These are phyloP conservation scores for Hanseniaspora taiwanica DNA, from an alignment of 805 yeast species.

Conservation along the genomic window DNA sequence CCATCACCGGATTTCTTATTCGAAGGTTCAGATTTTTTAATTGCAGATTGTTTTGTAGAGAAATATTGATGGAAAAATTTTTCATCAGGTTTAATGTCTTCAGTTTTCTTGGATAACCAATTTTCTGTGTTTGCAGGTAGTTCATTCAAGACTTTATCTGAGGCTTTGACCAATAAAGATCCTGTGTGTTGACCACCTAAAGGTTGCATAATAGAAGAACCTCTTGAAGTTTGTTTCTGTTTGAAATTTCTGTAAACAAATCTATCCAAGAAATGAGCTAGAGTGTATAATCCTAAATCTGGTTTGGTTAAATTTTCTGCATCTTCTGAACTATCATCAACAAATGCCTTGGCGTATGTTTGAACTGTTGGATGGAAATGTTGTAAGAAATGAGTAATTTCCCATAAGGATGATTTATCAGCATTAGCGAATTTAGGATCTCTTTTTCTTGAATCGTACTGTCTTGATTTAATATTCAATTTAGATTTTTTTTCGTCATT, in stretches of 20 bases:
- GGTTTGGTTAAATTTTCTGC: conserved; percentile 47
- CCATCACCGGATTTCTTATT: conserved; percentile 18
- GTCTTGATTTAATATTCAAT: conserved; percentile 2
- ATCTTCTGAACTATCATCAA: conserved; percentile 25
- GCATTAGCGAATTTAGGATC: conserved; percentile 93
- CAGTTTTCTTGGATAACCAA: conserved; percentile 57
- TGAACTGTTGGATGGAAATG: conserved; percentile 92
- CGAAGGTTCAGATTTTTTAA: conserved; percentile 14
- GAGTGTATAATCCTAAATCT: conserved; percentile 76
- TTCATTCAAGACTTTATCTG: conserved; percentile 28
- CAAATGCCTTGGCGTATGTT: conserved; percentile 61
- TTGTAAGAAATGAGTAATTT: conserved; percentile 51
- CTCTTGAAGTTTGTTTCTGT: conserved; percentile 59
- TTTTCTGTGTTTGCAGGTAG: conserved; percentile 73
- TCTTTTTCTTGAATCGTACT: conserved; percentile 75
- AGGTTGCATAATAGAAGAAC: conserved; percentile 95
- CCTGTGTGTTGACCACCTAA: conserved; percentile 71
- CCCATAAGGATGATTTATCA: conserved; percentile 75
- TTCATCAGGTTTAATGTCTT: conserved; percentile 74
- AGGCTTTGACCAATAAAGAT: conserved; percentile 52
- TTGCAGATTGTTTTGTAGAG: conserved; percentile 37
- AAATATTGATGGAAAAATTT: conserved; percentile 80
- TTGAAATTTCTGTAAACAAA: conserved; percentile 91
- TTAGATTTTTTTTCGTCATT: conserved; percentile 11
- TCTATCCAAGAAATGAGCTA: conserved; percentile 85